Evolutionary conservation across 1,284 basidiomycete genomes (phyloP), one percentile per base, ranked within the genome.

Genomic region (Moniliophthora roreri): DNA sequence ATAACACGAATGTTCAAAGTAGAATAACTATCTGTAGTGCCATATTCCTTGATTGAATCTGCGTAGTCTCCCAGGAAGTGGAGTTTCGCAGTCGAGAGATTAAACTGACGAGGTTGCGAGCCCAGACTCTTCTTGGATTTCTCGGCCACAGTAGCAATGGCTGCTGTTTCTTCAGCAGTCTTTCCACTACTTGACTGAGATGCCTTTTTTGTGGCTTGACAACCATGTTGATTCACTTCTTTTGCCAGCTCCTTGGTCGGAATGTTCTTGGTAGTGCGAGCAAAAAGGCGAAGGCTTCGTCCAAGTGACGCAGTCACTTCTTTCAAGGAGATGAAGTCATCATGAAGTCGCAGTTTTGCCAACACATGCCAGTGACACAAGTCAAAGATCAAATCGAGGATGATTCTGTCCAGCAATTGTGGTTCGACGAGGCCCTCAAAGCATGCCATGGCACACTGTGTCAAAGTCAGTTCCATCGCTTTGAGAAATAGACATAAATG

Each of bases 261-360:
- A 40, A 8, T 7, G 24, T 6, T 6, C 6, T 6, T 32, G 28
- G 11, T 11, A 6, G 6, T 6, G 28, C 11, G 11, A 6, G 7
- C 28, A 6, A 11, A 32, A 32, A 32, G 28, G 7, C 11, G 6
- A 6, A 11, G 7, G 11, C 7, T 6, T 6, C 38, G 16, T 1
- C 56, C 56, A 5, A 58, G 45, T 10, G 7, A 2, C 3, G 13
- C 5, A 1, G 54, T 55, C 3, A 39, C 16, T 10, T 3, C 1
- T 2, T 35, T 13, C 4, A 55, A 34, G 9, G n/a, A 15, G 1
- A 7, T 13, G 5, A 57, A 45, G n/a, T 56, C 54, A 0, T 58
- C 59, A 36, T 66, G 64, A 26, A 58, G 28, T 5, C 53, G 55
- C 8, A 66, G 55, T 37, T 66, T 65, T 2, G 63, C 63, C 0